Percentiles rank a stretch among this genome's conserved stretches.
Evolutionary conservation across 495 filamentous ascomycete species (phyloP).

Genomic region (Xylaria intraflava): DNA sequence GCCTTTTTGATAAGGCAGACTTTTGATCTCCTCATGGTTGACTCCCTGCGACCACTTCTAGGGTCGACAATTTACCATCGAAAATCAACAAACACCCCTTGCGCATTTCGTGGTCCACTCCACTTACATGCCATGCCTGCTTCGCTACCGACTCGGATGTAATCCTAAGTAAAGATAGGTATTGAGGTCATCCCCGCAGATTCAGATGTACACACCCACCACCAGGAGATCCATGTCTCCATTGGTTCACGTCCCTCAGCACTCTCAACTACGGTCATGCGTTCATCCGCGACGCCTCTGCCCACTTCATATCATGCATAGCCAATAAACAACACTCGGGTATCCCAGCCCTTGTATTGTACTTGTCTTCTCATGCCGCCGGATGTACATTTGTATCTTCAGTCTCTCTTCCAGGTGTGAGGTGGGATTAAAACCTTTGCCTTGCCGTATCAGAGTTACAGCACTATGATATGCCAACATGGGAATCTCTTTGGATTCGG

Average conservation of each 20-base stretch:
- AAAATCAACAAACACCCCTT: conserved; percentile 28
- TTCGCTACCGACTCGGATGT: conserved; percentile 33
- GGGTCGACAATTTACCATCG: conserved; percentile 25
- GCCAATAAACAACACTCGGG: conserved; percentile 35
- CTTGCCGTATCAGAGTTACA: conserved; percentile 7
- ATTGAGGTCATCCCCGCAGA: conserved; percentile 29
- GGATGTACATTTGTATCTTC: conserved; percentile 11
- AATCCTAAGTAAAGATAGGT: conserved; percentile 25
- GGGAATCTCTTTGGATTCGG: conserved; percentile 1
- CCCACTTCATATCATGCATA: conserved; percentile 37
- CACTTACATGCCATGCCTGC: conserved; percentile 28
- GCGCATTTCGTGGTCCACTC: conserved; percentile 25
- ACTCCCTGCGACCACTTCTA: conserved; percentile 24
- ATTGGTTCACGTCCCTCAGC: conserved; percentile 34
- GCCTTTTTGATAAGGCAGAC: conserved; percentile 24
- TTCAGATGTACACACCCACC: conserved; percentile 32
- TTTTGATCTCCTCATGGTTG: conserved; percentile 28
- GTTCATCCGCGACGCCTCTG: conserved; percentile 40
- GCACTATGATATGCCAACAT: conserved; percentile 1
- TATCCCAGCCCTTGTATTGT: conserved; percentile 32
- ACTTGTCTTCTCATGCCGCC: conserved; percentile 14
- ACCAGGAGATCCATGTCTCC: conserved; percentile 25
- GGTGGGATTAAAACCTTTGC: conserved; percentile 4
- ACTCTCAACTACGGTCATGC: conserved; percentile 44
- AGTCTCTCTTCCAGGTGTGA: conserved; percentile 7